A percentile compares a stretch with the other conserved stretches of the same genome.
Conservation (phyloP, 2,329 filamentous ascomycete genomes). For the Exophiala bonariae region DNA sequence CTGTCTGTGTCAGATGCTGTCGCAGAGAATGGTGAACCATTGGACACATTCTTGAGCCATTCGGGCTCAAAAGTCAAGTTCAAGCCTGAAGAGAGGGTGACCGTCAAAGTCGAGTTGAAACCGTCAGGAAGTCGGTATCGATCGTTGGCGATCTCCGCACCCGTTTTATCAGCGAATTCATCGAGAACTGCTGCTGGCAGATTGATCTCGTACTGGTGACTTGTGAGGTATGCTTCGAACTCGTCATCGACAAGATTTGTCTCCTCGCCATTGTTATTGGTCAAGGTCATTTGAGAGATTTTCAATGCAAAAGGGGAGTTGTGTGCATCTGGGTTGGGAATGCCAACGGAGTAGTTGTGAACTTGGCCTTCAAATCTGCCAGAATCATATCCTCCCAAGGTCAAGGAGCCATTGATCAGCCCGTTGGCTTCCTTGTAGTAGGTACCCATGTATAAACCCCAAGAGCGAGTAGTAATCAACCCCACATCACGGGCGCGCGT, state of each 20-base stretch:
- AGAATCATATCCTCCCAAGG: constrained; percentile 47
- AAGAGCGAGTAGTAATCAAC: constrained; percentile 41
- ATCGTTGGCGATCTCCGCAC: constrained; percentile 29
- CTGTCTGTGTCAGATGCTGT: constrained; percentile 28
- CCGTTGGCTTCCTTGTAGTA: constrained; percentile 42
- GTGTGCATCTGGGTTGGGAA: constrained; percentile 31
- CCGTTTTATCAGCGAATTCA: constrained; percentile 39
- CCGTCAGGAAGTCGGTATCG: constrained; percentile 36
- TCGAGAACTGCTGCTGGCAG: constrained; percentile 42
- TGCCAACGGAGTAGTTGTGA: constrained; percentile 27
- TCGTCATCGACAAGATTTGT: constrained; percentile 29
- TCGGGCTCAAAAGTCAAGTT: constrained; percentile 39
- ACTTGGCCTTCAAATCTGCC: constrained; percentile 40
- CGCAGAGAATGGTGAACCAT: constrained; percentile 28
- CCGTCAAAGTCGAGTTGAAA: constrained; percentile 42
- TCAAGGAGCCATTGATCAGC: constrained; percentile 42
- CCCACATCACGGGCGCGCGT: constrained; percentile 23
- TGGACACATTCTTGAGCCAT: constrained; percentile 35
- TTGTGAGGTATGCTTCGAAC: constrained; percentile 45
- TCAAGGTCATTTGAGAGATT: constrained; percentile 41
- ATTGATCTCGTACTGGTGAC: constrained; percentile 42
- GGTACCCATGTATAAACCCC: constrained; percentile 45
- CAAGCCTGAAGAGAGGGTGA: constrained; percentile 42
- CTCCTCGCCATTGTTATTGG: constrained; percentile 23
- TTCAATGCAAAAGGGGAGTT: constrained; percentile 38